Evolutionary conservation across 2,329 filamentous ascomycete genomes (phyloP), one percentile per base, ranked within the genome.

Genomic region (Pseudocercospora macadamiae): DNA sequence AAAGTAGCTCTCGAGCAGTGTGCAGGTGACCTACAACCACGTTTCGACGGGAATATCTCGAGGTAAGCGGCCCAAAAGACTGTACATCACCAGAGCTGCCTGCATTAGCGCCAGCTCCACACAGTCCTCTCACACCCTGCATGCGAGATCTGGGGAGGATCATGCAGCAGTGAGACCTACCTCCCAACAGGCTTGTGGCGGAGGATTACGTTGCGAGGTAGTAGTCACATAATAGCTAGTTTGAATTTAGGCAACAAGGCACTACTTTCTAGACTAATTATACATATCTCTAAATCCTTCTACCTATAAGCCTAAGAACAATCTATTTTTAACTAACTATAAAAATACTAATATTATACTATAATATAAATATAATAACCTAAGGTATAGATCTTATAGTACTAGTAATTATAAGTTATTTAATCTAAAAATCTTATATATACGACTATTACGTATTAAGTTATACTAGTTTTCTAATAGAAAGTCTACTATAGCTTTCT

Each of bases 1-100:
- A 21, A 42, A 21, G 18, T 16, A 25, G 42, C 42, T 47, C 42
- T 19, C 37, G 18, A 42, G 23, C 12, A 8, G n/a, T 16, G 19
- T n/a, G 14, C 42, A 47, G 42, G 19, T 47, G 42, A 47, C 23
- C 42, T 23, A 47, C 42, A 47, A 47, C 42, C 19, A 26, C 37
- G 37, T 42, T 42, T 12, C 18, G 42, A 47, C n/a, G 42, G 23
- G 42, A 47, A 14, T 5, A 18, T 47, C 8, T 19, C 18, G 23
- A 42, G 37, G 16, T 42, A 19, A 42, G 14, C 37, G 37, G 37
- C 14, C 18, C 37, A 42, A 16, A 42, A n/a, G 37, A 21, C 2
- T 21, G 37, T 19, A 42, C 37, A 12, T 42, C 37, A 19, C 18
- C 18, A 42, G 37, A 42, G 37, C 37, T 42, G 37, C 18, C 18